Evolutionary conservation across 1,284 basidiomycete genomes (phyloP), one percentile per base, ranked within the genome.

Genomic region (Moesziomyces antarcticus): DNA sequence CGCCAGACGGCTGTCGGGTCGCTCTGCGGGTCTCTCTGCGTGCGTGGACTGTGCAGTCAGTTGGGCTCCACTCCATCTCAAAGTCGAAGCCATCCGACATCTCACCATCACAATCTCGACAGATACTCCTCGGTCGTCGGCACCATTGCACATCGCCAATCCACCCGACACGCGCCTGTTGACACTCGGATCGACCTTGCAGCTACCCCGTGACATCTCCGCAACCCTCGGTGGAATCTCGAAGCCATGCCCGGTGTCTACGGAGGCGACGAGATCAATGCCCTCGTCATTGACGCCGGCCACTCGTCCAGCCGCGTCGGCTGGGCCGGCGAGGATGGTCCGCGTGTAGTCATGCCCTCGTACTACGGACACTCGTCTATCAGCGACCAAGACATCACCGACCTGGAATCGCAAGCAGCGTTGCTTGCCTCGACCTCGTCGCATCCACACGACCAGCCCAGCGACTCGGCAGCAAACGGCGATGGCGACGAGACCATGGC

Each of bases 251-350:
- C 81, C 30, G 81, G 81, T 40, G 72, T 84, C 46, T 84, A 82
- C 58, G 82, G 82, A 56, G 82, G 82, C 47, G 93, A 94, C 84
- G 93, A 95, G 87, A 94, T 99, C 48, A 93, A 94, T 51, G 97
- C 96, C 22, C 87, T 99, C 57, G 97, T 99, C 41, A 87, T 99
- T 56, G 97, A 99, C 86, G 92, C 97, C 81, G 97, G 97, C 49
- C 88, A 92, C 41, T 92, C 92, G 49, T 91, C 93, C 20, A 87
- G 94, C 63, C 91, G 96, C 81, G 94, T 93, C 22, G 97, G 97
- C 69, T 85, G 72, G 77, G 96, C 97, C 18, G 97, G 97, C 51
- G 96, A 99, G 85, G 97, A 99, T 83, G 90, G 92, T 16, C 97
- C 97, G 30, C 94, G 94, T 85, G 91, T 92, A 25, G 90, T 98